Evolutionary conservation across 306 rosid species (phyloP).

Genomic region (Rosa lucieae): DNA sequence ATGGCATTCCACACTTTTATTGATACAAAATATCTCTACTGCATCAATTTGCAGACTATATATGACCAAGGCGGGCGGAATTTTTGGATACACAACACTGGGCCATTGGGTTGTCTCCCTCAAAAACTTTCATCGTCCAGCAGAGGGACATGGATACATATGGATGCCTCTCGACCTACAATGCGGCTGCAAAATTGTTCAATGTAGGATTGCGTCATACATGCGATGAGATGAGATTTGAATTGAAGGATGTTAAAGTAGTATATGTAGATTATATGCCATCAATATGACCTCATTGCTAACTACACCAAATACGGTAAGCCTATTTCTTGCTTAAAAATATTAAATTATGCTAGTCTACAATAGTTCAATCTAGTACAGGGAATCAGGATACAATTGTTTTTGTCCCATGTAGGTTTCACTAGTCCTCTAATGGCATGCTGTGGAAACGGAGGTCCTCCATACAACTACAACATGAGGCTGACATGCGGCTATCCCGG

Average conservation of each 20-base stretch:
- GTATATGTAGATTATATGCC: constrained; percentile 78
- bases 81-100: constrained; percentile 95
- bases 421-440: constrained; percentile 76
- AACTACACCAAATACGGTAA: constrained; percentile 70
- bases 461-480: constrained; percentile 67
- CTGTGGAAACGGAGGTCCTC: constrained; percentile 90
- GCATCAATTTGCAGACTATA: constrained; percentile 45
- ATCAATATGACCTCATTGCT: constrained; percentile 70
- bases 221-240: constrained; percentile 46
- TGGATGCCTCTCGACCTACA: constrained; percentile 75
- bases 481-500: constrained; percentile 84
- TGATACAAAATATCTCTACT: background rate
- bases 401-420: constrained; percentile 52
- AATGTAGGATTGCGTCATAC: constrained; percentile 55
- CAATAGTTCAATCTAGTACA: no score
- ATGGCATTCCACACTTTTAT: background rate
- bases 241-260: constrained; percentile 56
- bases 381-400: background rate
- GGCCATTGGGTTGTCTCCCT: constrained; percentile 95
- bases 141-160: constrained; percentile 51
- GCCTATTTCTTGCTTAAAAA: constrained; percentile 15
- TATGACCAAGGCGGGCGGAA: constrained; percentile 83
- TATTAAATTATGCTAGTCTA: background rate
- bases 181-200: constrained; percentile 69
- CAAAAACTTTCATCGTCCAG: constrained; percentile 55